Evolutionary conservation across 305 asterid genomes (phyloP), one percentile per base, ranked within the genome.

Genomic region (Andrographis paniculata): DNA sequence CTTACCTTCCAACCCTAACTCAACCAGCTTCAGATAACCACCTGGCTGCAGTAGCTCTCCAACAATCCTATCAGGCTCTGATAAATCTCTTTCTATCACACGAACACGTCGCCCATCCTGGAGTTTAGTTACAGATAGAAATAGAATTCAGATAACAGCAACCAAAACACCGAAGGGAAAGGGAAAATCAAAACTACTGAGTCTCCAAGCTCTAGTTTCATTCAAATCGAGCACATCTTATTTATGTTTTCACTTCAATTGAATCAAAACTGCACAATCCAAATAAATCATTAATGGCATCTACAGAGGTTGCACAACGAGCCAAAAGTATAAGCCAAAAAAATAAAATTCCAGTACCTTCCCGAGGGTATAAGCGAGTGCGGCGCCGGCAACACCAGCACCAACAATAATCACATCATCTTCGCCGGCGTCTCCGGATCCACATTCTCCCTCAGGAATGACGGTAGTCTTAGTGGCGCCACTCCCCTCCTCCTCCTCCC

Each of bases 331-430:
- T n/a, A n/a, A n/a, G n/a, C n/a, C n/a, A n/a, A n/a, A n/a, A n/a
- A n/a, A n/a, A n/a, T n/a, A n/a, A n/a, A n/a, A n/a, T n/a, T n/a
- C n/a, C n/a, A 23, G 23, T 51, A 82, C 96, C 87, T 75, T 87
- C 36, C 94, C 96, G n/a, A 87, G 94, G 21, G 96, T 87, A 67
- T 82, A 73, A 44, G 96, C 96, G 22, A 87, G 93, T 42, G 96
- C 96, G 18, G 96, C 93, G 58, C 96, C 96, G 36, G 94, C 96
- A 53, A 85, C 91, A n/a, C 93, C 94, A 33, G 93, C 94, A 14
- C 94, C 93, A 16, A 87, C 94, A 18, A 82, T 68, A 59, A 82
- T 72, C 62, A 82, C 67, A 56, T 82, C 94, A 41, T 42, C 44
- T n/a, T n/a, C n/a, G 8, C 49, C 61, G 46, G 27, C 69, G 18